Evolutionary conservation across 2,329 filamentous ascomycete genomes (phyloP).

Genomic region (Apiospora marii): DNA sequence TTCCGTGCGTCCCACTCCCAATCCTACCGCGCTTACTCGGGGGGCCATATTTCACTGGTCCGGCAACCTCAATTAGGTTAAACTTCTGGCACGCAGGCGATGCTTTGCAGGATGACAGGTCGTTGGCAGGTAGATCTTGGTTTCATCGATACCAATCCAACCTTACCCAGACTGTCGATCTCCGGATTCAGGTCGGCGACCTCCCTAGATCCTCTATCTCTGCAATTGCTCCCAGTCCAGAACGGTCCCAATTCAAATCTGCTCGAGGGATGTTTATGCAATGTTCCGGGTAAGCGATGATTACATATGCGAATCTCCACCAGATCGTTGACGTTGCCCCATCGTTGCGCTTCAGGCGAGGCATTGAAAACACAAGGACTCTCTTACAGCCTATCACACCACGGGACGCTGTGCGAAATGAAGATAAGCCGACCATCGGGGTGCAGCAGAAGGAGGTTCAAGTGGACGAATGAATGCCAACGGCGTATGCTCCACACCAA

Average conservation of each 20-base stretch:
- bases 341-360: background rate
- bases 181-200: background rate
- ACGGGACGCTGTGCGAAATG: background rate
- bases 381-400: background rate
- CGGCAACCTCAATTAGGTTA: constrained; percentile 16
- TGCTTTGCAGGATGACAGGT: constrained; percentile 16
- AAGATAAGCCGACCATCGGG: background rate
- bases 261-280: background rate
- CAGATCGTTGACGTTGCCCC: background rate
- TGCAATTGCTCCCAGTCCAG: background rate
- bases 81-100: background rate
- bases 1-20: constrained; percentile 3
- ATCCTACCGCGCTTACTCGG: background rate
- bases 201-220: background rate
- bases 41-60: background rate
- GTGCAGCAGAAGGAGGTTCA: background rate
- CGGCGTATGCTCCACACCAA: background rate
- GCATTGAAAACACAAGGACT: background rate
- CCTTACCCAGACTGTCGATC: constrained; percentile 18
- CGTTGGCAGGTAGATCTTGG: constrained; percentile 19
- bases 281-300: background rate
- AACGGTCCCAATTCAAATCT: background rate
- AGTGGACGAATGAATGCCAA: background rate
- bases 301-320: background rate
- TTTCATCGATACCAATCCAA: constrained; percentile 9